phyloP scores from a whole-genome alignment of 2,329 filamentous ascomycete species.

The Talaromyces sp. region DNA sequence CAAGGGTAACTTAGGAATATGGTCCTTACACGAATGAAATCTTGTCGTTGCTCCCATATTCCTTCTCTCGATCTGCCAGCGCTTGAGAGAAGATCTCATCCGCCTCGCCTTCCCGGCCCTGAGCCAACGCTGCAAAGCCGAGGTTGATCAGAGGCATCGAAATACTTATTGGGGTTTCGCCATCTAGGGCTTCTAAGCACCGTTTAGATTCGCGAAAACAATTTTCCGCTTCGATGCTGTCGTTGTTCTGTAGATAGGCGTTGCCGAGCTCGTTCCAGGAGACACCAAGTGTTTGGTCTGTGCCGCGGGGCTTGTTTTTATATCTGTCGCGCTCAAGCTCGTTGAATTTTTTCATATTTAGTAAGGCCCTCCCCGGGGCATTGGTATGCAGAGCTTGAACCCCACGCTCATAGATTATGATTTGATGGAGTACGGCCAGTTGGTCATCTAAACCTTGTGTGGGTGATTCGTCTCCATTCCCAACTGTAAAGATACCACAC shows the following conservation, averaged over 20 bases:
- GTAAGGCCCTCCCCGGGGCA: background rate
- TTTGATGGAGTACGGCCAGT: background rate
- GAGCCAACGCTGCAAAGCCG: background rate
- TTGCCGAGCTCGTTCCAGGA: constrained; percentile 7
- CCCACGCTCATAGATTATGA: constrained; percentile 2
- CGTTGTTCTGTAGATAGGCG: constrained; percentile 3
- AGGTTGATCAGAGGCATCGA: constrained; percentile 5
- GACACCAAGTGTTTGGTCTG: constrained; percentile 1
- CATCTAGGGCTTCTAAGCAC: background rate
- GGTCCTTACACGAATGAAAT: constrained; percentile 1
- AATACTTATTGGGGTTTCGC: background rate
- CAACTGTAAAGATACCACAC: background rate
- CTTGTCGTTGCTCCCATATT: constrained; percentile 1
- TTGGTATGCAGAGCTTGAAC: background rate
- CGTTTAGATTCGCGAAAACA: constrained; percentile 1
- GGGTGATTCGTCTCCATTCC: background rate
- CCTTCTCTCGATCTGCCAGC: constrained; percentile 2
- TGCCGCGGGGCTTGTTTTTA: background rate
- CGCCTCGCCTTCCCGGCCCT: constrained; percentile 1
- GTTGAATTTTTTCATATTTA: background rate
- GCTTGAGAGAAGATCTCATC: constrained; percentile 1
- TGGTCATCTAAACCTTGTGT: background rate
- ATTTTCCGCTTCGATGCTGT: background rate
- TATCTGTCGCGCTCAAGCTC: background rate
- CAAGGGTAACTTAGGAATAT: background rate